Evolutionary conservation across 2,329 filamentous ascomycete genomes (phyloP).

Genomic region (Cryphonectria naterciae): DNA sequence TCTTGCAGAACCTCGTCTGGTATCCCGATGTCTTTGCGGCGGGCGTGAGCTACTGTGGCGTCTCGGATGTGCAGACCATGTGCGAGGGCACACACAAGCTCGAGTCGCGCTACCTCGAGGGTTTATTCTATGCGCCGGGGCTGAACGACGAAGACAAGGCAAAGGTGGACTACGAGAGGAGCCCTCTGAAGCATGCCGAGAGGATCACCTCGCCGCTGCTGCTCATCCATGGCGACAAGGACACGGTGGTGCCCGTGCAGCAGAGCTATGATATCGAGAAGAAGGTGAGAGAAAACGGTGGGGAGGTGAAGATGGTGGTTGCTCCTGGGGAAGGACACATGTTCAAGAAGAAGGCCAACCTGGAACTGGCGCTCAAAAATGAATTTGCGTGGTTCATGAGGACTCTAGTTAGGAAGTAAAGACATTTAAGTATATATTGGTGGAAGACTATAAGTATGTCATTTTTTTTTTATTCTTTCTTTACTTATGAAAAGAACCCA

Average conservation of each 20-base stretch:
- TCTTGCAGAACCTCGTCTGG: constrained; percentile 52
- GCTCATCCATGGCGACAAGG: constrained; percentile 59
- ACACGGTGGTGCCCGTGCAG: constrained; percentile 61
- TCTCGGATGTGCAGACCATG: constrained; percentile 54
- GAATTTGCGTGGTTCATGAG: constrained; percentile 54
- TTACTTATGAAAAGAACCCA: no score
- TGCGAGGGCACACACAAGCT: constrained; percentile 57
- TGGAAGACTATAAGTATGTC: no score
- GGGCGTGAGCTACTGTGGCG: constrained; percentile 54
- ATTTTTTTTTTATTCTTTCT: no score
- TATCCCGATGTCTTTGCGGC: constrained; percentile 52
- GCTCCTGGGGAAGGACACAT: constrained; percentile 57
- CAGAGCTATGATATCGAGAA: constrained; percentile 58
- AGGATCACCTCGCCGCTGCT: constrained; percentile 55
- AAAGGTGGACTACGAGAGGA: constrained; percentile 49
- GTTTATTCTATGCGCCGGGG: constrained; percentile 45
- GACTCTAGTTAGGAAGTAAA: constrained; percentile 38
- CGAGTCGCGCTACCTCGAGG: constrained; percentile 56
- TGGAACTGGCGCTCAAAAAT: constrained; percentile 45
- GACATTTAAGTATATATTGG: background rate
- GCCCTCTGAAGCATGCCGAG: constrained; percentile 52
- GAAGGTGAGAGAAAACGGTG: constrained; percentile 46
- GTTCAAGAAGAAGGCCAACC: constrained; percentile 47
- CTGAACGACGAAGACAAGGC: constrained; percentile 45
- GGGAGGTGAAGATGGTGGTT: constrained; percentile 51